Conservation (phyloP, 768 basidiomycete genomes). For the Trametopsis cervina region DNA sequence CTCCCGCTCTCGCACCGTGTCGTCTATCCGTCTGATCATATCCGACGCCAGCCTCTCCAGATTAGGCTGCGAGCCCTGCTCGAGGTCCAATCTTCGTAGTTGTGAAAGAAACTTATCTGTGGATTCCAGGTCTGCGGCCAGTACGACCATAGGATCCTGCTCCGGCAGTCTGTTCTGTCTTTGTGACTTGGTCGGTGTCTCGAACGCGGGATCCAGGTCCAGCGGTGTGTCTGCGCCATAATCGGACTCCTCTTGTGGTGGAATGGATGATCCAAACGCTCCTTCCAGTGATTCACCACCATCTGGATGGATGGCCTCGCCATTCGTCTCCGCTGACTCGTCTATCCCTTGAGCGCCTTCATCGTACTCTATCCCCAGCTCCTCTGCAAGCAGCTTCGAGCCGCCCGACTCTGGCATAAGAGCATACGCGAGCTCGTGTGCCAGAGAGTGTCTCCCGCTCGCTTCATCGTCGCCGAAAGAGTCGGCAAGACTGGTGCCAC, state of each 20-base stretch:
- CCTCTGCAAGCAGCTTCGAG: constrained; percentile 76
- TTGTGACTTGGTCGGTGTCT: constrained; percentile 23
- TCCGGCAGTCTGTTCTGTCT: constrained; percentile 26
- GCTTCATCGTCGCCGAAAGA: constrained; percentile 34
- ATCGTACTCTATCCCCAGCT: constrained; percentile 85
- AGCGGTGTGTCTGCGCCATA: constrained; percentile 25
- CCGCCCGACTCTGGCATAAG: constrained; percentile 84
- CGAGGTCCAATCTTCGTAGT: constrained; percentile 62
- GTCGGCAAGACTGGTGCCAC: constrained; percentile 32
- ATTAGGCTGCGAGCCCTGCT: constrained; percentile 26
- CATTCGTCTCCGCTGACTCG: constrained; percentile 26
- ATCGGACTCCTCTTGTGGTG: constrained; percentile 1
- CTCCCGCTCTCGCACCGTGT: constrained; percentile 70
- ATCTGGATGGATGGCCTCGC: background rate
- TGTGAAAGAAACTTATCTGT: constrained; percentile 73
- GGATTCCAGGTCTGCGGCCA: constrained; percentile 67
- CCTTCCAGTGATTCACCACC: constrained; percentile 11
- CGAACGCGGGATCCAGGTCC: constrained; percentile 42
- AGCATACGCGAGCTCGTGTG: constrained; percentile 82
- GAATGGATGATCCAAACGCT: constrained; percentile 11
- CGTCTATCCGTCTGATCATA: constrained; percentile 72
- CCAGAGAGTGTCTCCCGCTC: constrained; percentile 60
- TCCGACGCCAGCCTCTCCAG: constrained; percentile 71
- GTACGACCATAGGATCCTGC: constrained; percentile 63
- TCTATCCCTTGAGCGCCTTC: constrained; percentile 27